These are phyloP conservation scores for Torulaspora indica DNA, from an alignment of 805 yeast genomes.

Conservation along the genomic window DNA sequence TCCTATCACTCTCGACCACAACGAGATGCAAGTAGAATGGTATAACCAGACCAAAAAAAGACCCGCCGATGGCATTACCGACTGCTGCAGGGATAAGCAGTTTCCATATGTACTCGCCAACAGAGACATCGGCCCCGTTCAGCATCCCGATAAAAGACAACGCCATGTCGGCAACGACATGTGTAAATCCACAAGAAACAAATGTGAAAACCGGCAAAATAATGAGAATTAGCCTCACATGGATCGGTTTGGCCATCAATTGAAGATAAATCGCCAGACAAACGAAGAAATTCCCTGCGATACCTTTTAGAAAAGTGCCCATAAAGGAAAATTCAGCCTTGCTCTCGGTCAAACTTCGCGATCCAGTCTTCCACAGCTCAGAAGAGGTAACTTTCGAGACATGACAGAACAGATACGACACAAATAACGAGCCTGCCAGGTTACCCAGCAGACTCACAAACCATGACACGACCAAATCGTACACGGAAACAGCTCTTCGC, in stretches of 20 bases:
- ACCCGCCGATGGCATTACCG: constrained; percentile 80
- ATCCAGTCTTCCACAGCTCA: constrained; percentile 44
- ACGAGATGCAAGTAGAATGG: constrained; percentile 72
- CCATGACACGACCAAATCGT: constrained; percentile 66
- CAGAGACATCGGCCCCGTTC: constrained; percentile 60
- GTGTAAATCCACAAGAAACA: constrained; percentile 74
- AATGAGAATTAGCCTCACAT: constrained; percentile 64
- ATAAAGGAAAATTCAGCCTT: constrained; percentile 48
- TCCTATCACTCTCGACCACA: constrained; percentile 68
- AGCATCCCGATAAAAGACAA: constrained; percentile 60
- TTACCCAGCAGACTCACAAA: constrained; percentile 61
- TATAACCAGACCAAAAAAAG: constrained; percentile 54
- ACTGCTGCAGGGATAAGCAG: constrained; percentile 62
- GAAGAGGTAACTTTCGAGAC: constrained; percentile 47
- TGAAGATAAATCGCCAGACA: constrained; percentile 72
- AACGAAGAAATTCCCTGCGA: constrained; percentile 76
- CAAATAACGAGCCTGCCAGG: constrained; percentile 59
- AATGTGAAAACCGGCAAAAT: constrained; percentile 68
- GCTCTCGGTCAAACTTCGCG: constrained; percentile 43
- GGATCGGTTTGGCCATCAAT: constrained; percentile 72
- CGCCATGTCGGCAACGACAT: constrained; percentile 80
- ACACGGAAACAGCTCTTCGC: constrained; percentile 62
- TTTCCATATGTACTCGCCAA: constrained; percentile 68
- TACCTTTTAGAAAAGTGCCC: constrained; percentile 61
- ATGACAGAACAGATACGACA: constrained; percentile 58